Conservation (phyloP, 2,329 filamentous ascomycete species). For the Arthrobotrys entomopaga region DNA sequence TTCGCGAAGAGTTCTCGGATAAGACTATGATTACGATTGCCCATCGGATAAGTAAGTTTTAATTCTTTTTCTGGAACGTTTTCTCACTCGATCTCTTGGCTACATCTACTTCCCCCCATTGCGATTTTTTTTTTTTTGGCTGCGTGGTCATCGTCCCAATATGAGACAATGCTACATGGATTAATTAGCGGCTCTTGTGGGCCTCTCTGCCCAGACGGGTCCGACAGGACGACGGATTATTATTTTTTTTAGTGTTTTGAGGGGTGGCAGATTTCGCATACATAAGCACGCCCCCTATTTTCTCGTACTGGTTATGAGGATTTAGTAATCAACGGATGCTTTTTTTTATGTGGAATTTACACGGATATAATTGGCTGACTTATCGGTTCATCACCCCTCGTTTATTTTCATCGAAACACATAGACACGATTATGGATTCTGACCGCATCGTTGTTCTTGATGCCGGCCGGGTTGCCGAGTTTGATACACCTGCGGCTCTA, state of each 20-base stretch:
- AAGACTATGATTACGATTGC: conserved; percentile 98
- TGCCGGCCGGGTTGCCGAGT: conserved; percentile 88
- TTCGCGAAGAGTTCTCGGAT: conserved; percentile 73
- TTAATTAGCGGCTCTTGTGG: neutral
- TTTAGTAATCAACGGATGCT: conserved; percentile 38
- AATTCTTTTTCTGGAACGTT: neutral
- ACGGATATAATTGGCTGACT: conserved; percentile 31
- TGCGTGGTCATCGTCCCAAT: too few species aligned
- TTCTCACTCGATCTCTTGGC: neutral
- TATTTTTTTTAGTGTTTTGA: neutral
- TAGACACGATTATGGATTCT: conserved; percentile 83
- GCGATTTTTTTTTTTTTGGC: conserved; percentile 17
- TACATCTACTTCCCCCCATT: conserved; percentile 11
- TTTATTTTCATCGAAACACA: conserved; percentile 7
- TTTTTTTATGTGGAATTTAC: neutral
- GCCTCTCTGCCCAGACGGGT: conserved; percentile 2
- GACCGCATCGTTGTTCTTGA: conserved; percentile 95
- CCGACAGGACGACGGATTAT: neutral
- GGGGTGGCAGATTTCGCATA: conserved; percentile 12
- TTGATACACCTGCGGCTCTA: conserved; percentile 83
- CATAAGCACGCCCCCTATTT: conserved; percentile 10
- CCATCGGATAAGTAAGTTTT: conserved; percentile 77
- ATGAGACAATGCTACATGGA: conserved; percentile 8
- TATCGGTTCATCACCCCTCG: neutral
- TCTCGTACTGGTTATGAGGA: neutral